A percentile compares a stretch with the other conserved stretches of the same genome.
These are phyloP conservation scores for Ambrosiella xylebori DNA, from an alignment of 2,329 filamentous ascomycete genomes.

Conservation along the genomic window DNA sequence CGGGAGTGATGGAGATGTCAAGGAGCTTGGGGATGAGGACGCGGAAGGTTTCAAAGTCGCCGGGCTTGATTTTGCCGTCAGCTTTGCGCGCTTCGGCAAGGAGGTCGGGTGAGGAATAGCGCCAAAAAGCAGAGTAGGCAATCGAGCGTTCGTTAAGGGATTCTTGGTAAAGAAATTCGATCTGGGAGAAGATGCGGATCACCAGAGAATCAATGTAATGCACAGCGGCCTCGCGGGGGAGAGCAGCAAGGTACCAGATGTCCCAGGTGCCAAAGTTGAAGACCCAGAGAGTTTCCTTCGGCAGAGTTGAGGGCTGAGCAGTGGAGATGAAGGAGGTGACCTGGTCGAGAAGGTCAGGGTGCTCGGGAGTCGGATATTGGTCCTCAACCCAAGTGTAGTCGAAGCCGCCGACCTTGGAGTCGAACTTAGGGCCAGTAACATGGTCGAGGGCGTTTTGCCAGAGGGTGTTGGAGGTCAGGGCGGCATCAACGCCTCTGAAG, in stretches of 20 bases:
- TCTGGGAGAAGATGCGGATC: constrained; percentile 26
- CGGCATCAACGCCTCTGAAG: constrained; percentile 19
- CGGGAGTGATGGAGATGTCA: constrained; percentile 36
- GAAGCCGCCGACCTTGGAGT: constrained; percentile 21
- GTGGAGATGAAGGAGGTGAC: constrained; percentile 28
- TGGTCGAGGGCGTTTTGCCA: constrained; percentile 26
- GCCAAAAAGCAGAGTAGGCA: constrained; percentile 29
- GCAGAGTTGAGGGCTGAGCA: constrained; percentile 19
- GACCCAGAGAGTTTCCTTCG: constrained; percentile 34
- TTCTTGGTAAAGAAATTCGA: constrained; percentile 30
- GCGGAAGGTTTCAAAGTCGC: constrained; percentile 27
- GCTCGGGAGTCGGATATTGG: constrained; percentile 25
- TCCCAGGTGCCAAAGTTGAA: constrained; percentile 39
- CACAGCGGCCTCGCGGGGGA: constrained; percentile 25
- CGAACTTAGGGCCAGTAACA: constrained; percentile 18
- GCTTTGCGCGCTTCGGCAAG: constrained; percentile 17
- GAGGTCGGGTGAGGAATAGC: constrained; percentile 17
- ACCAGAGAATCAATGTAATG: constrained; percentile 22
- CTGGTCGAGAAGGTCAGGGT: constrained; percentile 28
- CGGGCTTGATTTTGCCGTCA: constrained; percentile 16
- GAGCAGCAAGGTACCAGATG: constrained; percentile 32
- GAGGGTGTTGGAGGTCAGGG: constrained; percentile 34
- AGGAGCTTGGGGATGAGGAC: constrained; percentile 34
- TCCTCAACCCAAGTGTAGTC: constrained; percentile 28
- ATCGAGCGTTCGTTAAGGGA: constrained; percentile 25